These are phyloP conservation scores for Sporothrix dimorphospora DNA, from an alignment of 2,329 filamentous ascomycete genomes.

Conservation along the genomic window DNA sequence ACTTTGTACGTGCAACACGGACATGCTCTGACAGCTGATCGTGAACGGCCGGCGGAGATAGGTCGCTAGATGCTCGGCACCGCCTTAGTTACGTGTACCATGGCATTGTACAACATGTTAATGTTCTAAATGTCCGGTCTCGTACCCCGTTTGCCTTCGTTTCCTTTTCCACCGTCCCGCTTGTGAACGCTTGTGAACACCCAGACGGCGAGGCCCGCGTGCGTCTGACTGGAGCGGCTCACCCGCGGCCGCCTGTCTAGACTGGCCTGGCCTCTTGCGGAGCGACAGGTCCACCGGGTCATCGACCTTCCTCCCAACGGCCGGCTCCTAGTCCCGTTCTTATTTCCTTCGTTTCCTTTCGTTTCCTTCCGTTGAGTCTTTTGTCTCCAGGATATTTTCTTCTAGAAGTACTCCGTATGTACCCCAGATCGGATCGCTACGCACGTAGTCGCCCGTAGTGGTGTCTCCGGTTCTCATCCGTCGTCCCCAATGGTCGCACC, in stretches of 20 bases:
- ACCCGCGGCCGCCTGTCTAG: background rate
- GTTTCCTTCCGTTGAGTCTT: background rate
- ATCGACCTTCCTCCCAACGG: background rate
- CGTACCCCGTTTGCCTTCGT: background rate
- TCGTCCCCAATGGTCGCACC: background rate
- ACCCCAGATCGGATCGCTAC: conserved; percentile 1
- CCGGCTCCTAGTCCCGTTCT: background rate
- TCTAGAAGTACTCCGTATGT: conserved; percentile 14
- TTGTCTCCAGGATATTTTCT: background rate
- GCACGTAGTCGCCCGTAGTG: background rate
- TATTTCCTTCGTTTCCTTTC: background rate
- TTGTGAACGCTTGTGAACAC: no score
- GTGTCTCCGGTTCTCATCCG: background rate
- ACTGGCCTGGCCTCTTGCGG: background rate
- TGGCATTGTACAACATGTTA: background rate
- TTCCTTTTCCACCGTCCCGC: background rate
- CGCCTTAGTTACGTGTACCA: background rate
- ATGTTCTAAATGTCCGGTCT: background rate
- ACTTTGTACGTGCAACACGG: background rate
- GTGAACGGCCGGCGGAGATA: background rate
- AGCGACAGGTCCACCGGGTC: background rate
- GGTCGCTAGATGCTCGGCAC: background rate
- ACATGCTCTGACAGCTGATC: background rate
- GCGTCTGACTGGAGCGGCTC: background rate
- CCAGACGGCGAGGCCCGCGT: conserved; percentile 3